Base-by-base conservation (phyloP, 108 stramenopile species). In the Cyclostephanos tholiformis region DNA sequence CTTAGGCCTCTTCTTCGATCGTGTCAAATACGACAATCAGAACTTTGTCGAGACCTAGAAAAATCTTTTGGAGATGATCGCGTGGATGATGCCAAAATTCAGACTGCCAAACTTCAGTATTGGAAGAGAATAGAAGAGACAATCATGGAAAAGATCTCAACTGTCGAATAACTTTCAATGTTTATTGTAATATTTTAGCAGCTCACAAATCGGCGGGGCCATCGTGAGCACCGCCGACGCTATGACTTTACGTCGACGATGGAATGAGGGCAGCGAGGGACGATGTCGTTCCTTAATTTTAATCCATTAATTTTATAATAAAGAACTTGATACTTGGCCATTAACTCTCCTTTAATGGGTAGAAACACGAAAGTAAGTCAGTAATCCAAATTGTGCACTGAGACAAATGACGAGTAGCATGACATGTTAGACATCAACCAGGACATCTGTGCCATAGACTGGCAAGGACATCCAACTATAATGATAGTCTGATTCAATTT, bases 31-130 rank as follows among this genome's bases (percentile, higher is more conserved):
- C 62, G 66, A 38, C 80, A 74, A 39, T 48, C 75, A 17, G 77
- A 79, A 32, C 50, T 80, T 14, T 43, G 62, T 26, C 61, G 77
- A 30, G 55, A 69, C 44, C 60, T 91, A 49, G 71, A 59, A 22
- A 52, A 55, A 43, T 88, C 88, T 23, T 89, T 89, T 77, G 41
- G 25, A 9, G 61, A 71, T 16, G 53, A 58, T 9, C 48, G 71
- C n/a, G 43, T 80, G 14, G 35, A 67, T 1, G 80, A 85, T 46
- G 92, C 92, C 10, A 74, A 68, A 60, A 48, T 69, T 48, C 66
- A 87, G 13, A 84, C 87, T 6, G 88, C 88, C 10, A 67, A 84
- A 57, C 63, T 93, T 36, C 89, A 93, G 66, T 93, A 93, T 72
- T 91, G 87, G 88, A 71, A 80, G 67, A 82, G 88, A 41, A 76